Evolutionary conservation across 192 early-diverging fungal species (phyloP).

Genomic region (Backusella morwellensis): DNA sequence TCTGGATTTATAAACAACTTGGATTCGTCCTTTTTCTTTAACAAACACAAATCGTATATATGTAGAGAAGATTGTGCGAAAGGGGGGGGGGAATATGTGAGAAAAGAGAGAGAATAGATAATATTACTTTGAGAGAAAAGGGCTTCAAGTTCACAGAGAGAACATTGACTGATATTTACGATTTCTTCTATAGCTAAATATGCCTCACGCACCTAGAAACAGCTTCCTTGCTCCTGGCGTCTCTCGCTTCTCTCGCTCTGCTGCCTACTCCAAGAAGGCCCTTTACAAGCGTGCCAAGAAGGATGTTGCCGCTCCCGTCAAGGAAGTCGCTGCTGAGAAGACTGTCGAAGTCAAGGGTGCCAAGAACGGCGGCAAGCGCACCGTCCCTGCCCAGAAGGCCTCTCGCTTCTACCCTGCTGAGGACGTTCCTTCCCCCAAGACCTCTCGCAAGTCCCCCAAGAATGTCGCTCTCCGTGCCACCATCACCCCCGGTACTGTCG

Average conservation of each 20-base stretch:
- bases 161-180: not conserved
- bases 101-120: not conserved
- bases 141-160: not conserved
- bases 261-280: slow-evolving; percentile 83
- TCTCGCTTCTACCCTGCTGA: slow-evolving; percentile 83
- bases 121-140: not conserved
- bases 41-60: not conserved
- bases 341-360: slow-evolving; percentile 73
- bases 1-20: not conserved
- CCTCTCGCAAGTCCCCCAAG: slow-evolving; percentile 73
- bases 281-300: slow-evolving; percentile 87
- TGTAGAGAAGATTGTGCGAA: not conserved
- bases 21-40: not conserved
- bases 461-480: slow-evolving; percentile 76
- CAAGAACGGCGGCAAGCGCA: slow-evolving; percentile 78
- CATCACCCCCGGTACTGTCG: slow-evolving; percentile 97
- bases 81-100: not conserved
- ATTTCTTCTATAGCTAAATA: slow-evolving; percentile 31
- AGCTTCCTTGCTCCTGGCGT: slow-evolving; percentile 84
- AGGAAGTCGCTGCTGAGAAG: slow-evolving; percentile 57
- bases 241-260: slow-evolving; percentile 79
- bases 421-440: slow-evolving; percentile 78
- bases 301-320: slow-evolving; percentile 45
- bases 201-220: slow-evolving; percentile 74
- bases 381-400: slow-evolving; percentile 68